Percentiles rank a stretch among this genome's conserved stretches.
phyloP scores from a whole-genome alignment of 345 rosid genomes.

The Hypericum perforatum region DNA sequence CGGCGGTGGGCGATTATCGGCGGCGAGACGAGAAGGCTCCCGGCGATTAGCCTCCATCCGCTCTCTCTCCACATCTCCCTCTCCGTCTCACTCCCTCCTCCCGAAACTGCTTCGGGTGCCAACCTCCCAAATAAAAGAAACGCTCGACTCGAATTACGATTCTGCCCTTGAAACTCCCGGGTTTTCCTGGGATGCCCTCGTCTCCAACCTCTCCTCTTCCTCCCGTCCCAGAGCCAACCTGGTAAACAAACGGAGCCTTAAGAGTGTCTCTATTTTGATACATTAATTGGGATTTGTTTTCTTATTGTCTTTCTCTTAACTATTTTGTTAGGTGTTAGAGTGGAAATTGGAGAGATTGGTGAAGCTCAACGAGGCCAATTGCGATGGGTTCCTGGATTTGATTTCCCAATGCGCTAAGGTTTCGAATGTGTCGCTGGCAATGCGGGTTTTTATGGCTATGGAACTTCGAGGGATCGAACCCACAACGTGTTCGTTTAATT shows the following conservation, averaged over 20 bases:
- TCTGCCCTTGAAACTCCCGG: conserved; percentile 8
- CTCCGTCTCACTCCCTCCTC: conserved; percentile 10
- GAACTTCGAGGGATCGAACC: conserved; percentile 28
- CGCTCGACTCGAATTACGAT: conserved; percentile 15
- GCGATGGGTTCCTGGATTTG: conserved; percentile 17
- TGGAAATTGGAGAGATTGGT: conserved; percentile 33
- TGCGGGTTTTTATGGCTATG: conserved; percentile 30
- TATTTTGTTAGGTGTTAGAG: conserved; percentile 26
- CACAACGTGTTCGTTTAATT: conserved; percentile 23
- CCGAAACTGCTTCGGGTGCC: conserved; percentile 16
- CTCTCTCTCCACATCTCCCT: neutral
- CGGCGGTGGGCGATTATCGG: neutral
- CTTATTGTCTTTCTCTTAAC: neutral
- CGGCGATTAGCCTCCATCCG: neutral
- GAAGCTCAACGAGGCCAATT: conserved; percentile 13
- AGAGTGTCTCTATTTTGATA: neutral
- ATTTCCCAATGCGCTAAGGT: conserved; percentile 29
- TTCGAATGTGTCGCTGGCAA: conserved; percentile 22
- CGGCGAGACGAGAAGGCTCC: neutral
- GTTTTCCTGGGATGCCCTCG: conserved; percentile 20
- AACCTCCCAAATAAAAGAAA: conserved; percentile 12
- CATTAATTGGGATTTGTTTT: neutral
- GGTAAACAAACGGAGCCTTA: conserved; percentile 7
- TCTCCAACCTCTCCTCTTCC: conserved; percentile 18
- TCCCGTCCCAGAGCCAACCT: conserved; percentile 23